phyloP scores from a whole-genome alignment of 148 eudicot species.

The Arbutus unedo region DNA sequence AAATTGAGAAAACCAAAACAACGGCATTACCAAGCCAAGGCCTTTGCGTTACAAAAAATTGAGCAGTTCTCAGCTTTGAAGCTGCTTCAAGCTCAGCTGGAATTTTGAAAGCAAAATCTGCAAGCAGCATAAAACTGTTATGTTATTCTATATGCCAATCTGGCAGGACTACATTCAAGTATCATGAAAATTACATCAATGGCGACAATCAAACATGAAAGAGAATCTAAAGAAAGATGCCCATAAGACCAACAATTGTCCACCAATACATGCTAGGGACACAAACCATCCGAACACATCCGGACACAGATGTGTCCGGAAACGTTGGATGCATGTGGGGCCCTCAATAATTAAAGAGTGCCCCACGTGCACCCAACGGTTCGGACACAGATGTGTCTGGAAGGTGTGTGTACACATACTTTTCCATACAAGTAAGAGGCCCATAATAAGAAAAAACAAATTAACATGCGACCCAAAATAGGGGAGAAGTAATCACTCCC shows the following conservation, averaged over 20 bases:
- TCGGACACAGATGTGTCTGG: too few species aligned
- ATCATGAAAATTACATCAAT: neutral
- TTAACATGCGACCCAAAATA: neutral
- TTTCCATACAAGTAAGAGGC: neutral
- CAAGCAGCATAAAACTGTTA: neutral
- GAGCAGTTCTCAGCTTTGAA: conserved; percentile 58
- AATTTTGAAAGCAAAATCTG: conserved; percentile 50
- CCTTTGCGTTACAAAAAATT: conserved; percentile 60
- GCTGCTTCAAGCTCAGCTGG: conserved; percentile 82
- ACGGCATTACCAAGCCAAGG: conserved; percentile 84
- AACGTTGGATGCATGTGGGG: too few species aligned
- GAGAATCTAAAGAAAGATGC: neutral
- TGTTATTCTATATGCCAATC: neutral
- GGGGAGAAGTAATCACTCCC: neutral
- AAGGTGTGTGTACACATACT: too few species aligned
- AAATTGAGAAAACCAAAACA: neutral
- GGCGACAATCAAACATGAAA: neutral
- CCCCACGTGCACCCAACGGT: too few species aligned
- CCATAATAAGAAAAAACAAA: neutral
- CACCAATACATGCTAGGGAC: neutral
- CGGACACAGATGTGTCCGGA: too few species aligned
- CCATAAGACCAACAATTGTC: neutral
- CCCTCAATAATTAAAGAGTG: too few species aligned
- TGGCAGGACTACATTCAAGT: neutral
- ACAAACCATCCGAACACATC: too few species aligned